Percentiles rank a stretch among this genome's conserved stretches.
Conservation (phyloP, 1,139 yeast species). For the Protomyces inundatus region DNA sequence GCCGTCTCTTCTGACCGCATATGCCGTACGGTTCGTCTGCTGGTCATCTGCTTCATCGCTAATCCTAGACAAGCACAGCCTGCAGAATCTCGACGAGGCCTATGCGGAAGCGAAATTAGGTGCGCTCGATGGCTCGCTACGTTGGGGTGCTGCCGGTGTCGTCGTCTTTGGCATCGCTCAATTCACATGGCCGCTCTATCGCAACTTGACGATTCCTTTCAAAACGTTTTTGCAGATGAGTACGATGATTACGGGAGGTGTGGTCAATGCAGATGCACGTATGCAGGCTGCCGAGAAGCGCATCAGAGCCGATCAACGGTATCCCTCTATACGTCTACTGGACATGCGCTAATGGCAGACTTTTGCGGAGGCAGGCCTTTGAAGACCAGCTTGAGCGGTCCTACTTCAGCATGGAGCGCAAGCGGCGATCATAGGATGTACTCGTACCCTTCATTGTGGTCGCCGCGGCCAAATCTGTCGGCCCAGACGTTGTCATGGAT, state of each 20-base stretch:
- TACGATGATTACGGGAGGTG: constrained; percentile 19
- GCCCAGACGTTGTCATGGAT: constrained; percentile 22
- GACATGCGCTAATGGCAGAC: neutral
- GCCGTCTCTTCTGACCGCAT: neutral
- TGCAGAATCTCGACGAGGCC: constrained; percentile 18
- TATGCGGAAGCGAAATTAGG: constrained; percentile 22
- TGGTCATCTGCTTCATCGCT: neutral
- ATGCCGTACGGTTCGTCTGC: neutral
- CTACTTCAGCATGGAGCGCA: constrained; percentile 17
- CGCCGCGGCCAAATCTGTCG: constrained; percentile 15
- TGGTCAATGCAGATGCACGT: constrained; percentile 21
- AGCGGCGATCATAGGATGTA: neutral
- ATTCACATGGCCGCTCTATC: constrained; percentile 21
- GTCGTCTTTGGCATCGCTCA: constrained; percentile 24
- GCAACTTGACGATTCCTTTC: constrained; percentile 22
- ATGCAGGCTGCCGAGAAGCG: constrained; percentile 21
- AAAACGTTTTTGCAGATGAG: constrained; percentile 16
- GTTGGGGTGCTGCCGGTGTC: constrained; percentile 22
- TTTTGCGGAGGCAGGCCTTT: constrained; percentile 15
- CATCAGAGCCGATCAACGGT: constrained; percentile 14
- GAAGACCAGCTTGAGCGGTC: constrained; percentile 23
- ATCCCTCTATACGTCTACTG: neutral
- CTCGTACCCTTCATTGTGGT: constrained; percentile 4
- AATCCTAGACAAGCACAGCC: neutral
- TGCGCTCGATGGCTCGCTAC: constrained; percentile 9